Conservation (phyloP, 257 asterid species). For the Solanum microdontum region DNA sequence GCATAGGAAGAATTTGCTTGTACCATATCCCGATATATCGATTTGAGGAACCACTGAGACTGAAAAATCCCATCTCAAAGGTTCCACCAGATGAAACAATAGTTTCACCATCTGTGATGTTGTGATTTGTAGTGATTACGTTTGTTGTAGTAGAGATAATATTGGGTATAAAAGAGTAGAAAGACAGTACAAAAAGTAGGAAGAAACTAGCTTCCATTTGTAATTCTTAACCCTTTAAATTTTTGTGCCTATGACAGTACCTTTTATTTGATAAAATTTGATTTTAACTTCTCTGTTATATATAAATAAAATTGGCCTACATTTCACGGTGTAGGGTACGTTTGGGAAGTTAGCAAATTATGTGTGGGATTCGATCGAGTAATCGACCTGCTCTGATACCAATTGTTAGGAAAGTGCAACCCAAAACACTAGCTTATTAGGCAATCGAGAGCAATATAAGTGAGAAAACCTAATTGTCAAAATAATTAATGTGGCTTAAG, state of each 20-base stretch:
- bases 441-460: no score
- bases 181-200: neutral
- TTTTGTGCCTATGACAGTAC: neutral
- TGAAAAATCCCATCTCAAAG: constrained; percentile 17
- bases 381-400: neutral
- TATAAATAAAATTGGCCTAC: neutral
- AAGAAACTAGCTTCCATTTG: neutral
- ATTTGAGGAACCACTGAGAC: neutral
- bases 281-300: neutral
- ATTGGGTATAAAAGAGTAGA: neutral
- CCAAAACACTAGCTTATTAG: neutral
- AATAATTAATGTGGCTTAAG: neutral
- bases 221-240: neutral
- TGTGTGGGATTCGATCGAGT: no score
- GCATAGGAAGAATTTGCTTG: neutral
- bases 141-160: neutral
- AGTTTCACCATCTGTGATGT: constrained; percentile 2
- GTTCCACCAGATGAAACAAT: constrained; percentile 9
- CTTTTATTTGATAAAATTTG: neutral
- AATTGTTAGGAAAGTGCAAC: neutral
- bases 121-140: neutral
- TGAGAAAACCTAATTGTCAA: neutral
- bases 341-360: no score
- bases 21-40: constrained; percentile 10
- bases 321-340: no score